Percentiles rank a stretch among this genome's conserved stretches.
These are phyloP conservation scores for Vanderwaltozyma yarrowii DNA, from an alignment of 805 yeast species.

Conservation along the genomic window DNA sequence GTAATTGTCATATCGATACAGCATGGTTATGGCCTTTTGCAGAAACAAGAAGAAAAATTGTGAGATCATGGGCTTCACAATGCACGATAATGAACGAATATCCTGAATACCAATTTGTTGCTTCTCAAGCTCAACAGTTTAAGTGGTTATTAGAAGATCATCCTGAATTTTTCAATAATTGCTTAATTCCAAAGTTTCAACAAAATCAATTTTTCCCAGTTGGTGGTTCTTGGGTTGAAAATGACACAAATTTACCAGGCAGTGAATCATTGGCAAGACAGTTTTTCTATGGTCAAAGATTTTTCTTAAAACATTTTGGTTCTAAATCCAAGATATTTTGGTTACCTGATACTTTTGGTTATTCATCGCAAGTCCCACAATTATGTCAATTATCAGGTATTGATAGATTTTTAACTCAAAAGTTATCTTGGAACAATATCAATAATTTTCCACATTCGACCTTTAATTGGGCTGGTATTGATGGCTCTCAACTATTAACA, in stretches of 20 bases:
- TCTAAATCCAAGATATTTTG: slow-evolving; percentile 67
- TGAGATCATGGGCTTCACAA: slow-evolving; percentile 93
- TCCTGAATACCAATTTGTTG: slow-evolving; percentile 90
- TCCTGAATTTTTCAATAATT: slow-evolving; percentile 61
- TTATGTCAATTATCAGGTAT: slow-evolving; percentile 81
- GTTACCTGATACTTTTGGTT: slow-evolving; percentile 97
- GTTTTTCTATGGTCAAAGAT: slow-evolving; percentile 82
- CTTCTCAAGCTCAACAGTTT: slow-evolving; percentile 94
- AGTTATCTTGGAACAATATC: slow-evolving; percentile 93
- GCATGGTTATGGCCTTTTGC: slow-evolving; percentile 99
- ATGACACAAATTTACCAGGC: slow-evolving; percentile 90
- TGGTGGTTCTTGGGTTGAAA: slow-evolving; percentile 98
- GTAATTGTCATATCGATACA: slow-evolving; percentile 95
- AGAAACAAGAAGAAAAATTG: slow-evolving; percentile 85
- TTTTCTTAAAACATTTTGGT: slow-evolving; percentile 73
- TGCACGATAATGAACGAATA: slow-evolving; percentile 71
- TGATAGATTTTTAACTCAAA: slow-evolving; percentile 80
- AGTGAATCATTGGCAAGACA: slow-evolving; percentile 90
- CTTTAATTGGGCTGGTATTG: slow-evolving; percentile 92
- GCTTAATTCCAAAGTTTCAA: slow-evolving; percentile 50
- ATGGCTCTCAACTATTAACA: slow-evolving; percentile 84
- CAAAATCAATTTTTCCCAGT: slow-evolving; percentile 76
- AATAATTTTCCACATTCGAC: slow-evolving; percentile 83
- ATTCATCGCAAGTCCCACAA: slow-evolving; percentile 92
- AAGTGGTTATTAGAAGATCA: slow-evolving; percentile 85